A percentile compares a stretch with the other conserved stretches of the same genome.
phyloP scores from a whole-genome alignment of 371 early-diverging fungal genomes.

The Mucor saturninus region DNA sequence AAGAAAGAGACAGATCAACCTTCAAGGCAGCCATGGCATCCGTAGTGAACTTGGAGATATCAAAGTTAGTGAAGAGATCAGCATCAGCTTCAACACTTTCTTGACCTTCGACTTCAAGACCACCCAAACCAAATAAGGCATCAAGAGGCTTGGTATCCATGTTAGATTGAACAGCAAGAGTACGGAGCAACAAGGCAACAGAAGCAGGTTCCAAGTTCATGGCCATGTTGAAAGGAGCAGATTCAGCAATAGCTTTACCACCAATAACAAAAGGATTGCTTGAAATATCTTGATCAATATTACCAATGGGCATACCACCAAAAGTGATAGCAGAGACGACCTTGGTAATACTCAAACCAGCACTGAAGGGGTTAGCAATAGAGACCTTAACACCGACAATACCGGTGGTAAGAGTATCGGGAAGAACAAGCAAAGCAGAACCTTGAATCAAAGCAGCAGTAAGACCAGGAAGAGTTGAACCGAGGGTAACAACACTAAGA shows the following conservation, averaged over 20 bases:
- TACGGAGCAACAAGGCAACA: conserved; percentile 49
- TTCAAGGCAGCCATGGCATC: conserved; percentile 58
- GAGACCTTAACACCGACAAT: conserved; percentile 57
- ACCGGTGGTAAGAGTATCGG: conserved; percentile 45
- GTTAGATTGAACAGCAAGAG: conserved; percentile 54
- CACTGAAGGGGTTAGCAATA: conserved; percentile 64
- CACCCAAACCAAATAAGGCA: conserved; percentile 53
- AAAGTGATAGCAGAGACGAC: conserved; percentile 56
- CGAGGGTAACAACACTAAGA: conserved; percentile 50
- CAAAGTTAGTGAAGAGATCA: conserved; percentile 48
- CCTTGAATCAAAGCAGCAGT: conserved; percentile 50
- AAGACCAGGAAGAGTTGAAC: conserved; percentile 59
- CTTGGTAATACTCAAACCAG: conserved; percentile 52
- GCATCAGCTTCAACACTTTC: conserved; percentile 40
- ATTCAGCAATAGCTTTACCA: conserved; percentile 41
- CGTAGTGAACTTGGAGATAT: conserved; percentile 50
- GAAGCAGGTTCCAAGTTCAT: conserved; percentile 55
- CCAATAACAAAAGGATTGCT: conserved; percentile 43
- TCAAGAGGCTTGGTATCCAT: conserved; percentile 55
- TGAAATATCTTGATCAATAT: conserved; percentile 55
- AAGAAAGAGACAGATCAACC: conserved; percentile 58
- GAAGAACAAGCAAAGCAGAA: conserved; percentile 46
- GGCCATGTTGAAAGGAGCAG: conserved; percentile 37
- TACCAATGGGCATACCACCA: conserved; percentile 56
- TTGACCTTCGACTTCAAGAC: conserved; percentile 46